Base-by-base conservation (phyloP, 805 yeast genomes). In the Pichia eremophila region DNA sequence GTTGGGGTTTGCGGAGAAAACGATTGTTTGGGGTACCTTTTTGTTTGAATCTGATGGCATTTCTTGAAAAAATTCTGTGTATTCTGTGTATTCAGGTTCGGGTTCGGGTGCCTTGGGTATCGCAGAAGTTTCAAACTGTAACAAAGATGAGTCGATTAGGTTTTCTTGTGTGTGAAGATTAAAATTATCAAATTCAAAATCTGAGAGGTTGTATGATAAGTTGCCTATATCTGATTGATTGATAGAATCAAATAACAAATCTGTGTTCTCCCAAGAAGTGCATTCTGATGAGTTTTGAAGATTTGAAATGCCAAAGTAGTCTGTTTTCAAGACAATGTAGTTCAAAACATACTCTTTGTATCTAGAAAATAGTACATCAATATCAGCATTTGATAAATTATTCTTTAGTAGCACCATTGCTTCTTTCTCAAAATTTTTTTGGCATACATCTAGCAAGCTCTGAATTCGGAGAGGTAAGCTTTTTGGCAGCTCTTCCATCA, bases 351-450 rank as follows among this genome's bases (percentile, higher is more conserved):
- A 49, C 15, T 36, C 35, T 27, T 51, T 46, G 37, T 51, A 51
- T 15, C 36, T 40, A 11, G 22, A 12, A 25, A 44, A 51, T 9
- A 51, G 31, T 6, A 28, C 31, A 5, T 40, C 39, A 14, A 48
- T 27, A 39, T 47, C 51, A 8, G 42, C n/a, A 28, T 25, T 28
- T 3, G 49, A 31, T 39, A 44, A 29, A 9, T 49, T 32, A 32
- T 41, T 40, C 19, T 45, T 44, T 4, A 48, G 17, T 28, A 50
- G 19, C 12, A 50, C 39, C 3, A 36, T 36, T 15, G 51, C 49
- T 37, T 50, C 53, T 9, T 11, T 17, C 29, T 36, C 34, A 37
- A 50, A 50, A 22, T 17, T 19, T 17, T 41, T 31, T 46, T 49
- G 49, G 34, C 47, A 47, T 11, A 40, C 45, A 12, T 37, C 14